phyloP scores from a whole-genome alignment of 2,329 filamentous ascomycete genomes.

The Microcyclospora pomicola region DNA sequence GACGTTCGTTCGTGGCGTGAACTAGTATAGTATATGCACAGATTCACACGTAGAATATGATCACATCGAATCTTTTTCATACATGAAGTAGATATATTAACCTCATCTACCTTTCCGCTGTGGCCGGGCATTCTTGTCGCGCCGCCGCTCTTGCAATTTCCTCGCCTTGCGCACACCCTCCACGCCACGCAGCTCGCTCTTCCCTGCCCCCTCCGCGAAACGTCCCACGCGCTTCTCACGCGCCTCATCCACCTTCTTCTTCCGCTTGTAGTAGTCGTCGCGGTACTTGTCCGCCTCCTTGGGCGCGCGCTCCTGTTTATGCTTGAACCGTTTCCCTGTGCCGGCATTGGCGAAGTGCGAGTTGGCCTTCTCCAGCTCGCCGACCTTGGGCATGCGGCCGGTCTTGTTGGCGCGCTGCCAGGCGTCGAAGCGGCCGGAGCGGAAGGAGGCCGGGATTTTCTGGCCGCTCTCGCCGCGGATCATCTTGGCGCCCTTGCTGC shows the following conservation, averaged over 20 bases:
- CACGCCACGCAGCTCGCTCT: conserved; percentile 65
- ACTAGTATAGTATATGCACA: no score
- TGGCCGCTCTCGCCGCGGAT: conserved; percentile 88
- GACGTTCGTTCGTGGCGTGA: no score
- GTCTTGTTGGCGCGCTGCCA: conserved; percentile 84
- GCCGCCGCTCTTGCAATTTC: conserved; percentile 59
- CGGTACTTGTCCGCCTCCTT: conserved; percentile 88
- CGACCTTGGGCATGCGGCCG: conserved; percentile 62
- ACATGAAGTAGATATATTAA: neutral
- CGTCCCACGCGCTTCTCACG: conserved; percentile 68
- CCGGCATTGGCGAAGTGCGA: conserved; percentile 18
- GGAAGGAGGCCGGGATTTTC: conserved; percentile 90
- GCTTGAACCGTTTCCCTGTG: conserved; percentile 55
- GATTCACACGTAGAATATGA: no score
- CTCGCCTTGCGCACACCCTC: conserved; percentile 78
- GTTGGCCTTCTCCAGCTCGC: conserved; percentile 53
- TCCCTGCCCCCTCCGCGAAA: conserved; percentile 59
- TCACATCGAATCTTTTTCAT: no score
- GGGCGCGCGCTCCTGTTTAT: conserved; percentile 75
- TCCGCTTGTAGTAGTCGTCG: conserved; percentile 79
- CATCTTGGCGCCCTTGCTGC: conserved; percentile 50
- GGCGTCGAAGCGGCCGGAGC: conserved; percentile 80
- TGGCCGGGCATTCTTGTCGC: conserved; percentile 80
- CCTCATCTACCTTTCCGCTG: conserved; percentile 5
- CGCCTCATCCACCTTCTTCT: conserved; percentile 78